A percentile compares a stretch with the other conserved stretches of the same genome.
Evolutionary conservation across 768 basidiomycete genomes (phyloP).

Genomic region (Tylopilus subfusipes): DNA sequence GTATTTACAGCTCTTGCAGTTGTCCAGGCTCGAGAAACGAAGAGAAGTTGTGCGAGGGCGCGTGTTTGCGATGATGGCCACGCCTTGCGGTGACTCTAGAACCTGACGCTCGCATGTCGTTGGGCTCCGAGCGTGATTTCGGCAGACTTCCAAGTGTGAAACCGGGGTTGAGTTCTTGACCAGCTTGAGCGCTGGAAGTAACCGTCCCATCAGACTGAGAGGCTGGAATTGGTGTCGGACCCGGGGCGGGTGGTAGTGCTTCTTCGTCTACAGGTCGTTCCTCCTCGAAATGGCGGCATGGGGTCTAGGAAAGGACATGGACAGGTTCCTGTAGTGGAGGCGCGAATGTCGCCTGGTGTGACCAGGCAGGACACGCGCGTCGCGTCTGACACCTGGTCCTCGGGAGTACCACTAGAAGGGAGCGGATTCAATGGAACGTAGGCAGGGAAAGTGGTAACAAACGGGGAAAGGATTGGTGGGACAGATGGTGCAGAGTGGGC

Average conservation of each 20-base stretch:
- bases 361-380: slow-evolving; percentile 17
- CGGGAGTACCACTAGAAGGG: slow-evolving; percentile 22
- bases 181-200: slow-evolving; percentile 24
- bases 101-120: slow-evolving; percentile 12
- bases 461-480: slow-evolving; percentile 27
- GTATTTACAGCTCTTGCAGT: neutral
- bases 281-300: slow-evolving; percentile 64
- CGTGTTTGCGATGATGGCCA: slow-evolving; percentile 92
- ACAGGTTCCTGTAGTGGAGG: slow-evolving; percentile 87
- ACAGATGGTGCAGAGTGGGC: slow-evolving; percentile 28
- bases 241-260: slow-evolving; percentile 46
- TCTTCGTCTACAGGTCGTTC: slow-evolving; percentile 46
- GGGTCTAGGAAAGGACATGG: slow-evolving; percentile 83
- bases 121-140: slow-evolving; percentile 24
- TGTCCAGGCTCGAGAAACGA: slow-evolving; percentile 84
- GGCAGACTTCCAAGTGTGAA: slow-evolving; percentile 65
- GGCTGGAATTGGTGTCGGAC: slow-evolving; percentile 38
- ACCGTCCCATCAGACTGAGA: slow-evolving; percentile 35
- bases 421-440: slow-evolving; percentile 26
- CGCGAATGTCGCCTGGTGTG: slow-evolving; percentile 55
- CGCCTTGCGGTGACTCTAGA: slow-evolving; percentile 35
- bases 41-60: slow-evolving; percentile 91
- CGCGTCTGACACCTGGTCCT: slow-evolving; percentile 16
- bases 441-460: slow-evolving; percentile 25
- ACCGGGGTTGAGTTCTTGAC: slow-evolving; percentile 45